Conservation (phyloP, 768 basidiomycete species). For the Ramaria sp. region DNA sequence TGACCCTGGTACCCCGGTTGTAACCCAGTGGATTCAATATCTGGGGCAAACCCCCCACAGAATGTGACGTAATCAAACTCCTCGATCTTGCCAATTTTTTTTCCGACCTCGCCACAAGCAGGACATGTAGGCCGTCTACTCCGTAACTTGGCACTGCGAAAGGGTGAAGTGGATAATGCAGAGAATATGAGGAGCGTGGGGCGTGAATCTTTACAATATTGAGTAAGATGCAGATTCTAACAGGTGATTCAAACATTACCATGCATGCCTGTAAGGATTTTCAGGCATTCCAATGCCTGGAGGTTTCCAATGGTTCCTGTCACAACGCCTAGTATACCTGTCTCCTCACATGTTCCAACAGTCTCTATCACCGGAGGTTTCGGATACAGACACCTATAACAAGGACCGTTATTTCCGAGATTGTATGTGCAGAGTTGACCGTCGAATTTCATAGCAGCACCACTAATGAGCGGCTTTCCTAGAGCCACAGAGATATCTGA, state of each 20-base stretch:
- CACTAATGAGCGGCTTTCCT: constrained; percentile 77
- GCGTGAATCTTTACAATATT: constrained; percentile 33
- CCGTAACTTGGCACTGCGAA: constrained; percentile 78
- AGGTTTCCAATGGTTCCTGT: constrained; percentile 84
- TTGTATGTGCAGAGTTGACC: constrained; percentile 77
- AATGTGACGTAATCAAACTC: constrained; percentile 75
- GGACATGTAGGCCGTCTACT: constrained; percentile 57
- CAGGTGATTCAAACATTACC: constrained; percentile 28
- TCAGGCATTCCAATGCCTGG: constrained; percentile 84
- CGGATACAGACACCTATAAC: constrained; percentile 92
- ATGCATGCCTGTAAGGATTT: constrained; percentile 57
- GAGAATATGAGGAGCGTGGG: constrained; percentile 67
- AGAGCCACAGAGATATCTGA: constrained; percentile 75
- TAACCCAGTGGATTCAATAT: constrained; percentile 52
- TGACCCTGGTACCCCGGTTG: constrained; percentile 20
- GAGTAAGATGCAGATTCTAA: constrained; percentile 5
- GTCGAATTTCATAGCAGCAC: constrained; percentile 81
- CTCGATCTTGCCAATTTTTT: constrained; percentile 34
- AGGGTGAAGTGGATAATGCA: constrained; percentile 56
- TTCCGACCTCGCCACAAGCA: constrained; percentile 54
- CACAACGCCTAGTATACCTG: constrained; percentile 80
- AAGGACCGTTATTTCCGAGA: constrained; percentile 59
- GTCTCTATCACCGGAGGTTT: constrained; percentile 54
- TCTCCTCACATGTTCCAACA: constrained; percentile 74
- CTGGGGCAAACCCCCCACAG: constrained; percentile 63